Evolutionary conservation across 2,329 filamentous ascomycete species (phyloP).

Genomic region (Torrubiellomyces zombiae): DNA sequence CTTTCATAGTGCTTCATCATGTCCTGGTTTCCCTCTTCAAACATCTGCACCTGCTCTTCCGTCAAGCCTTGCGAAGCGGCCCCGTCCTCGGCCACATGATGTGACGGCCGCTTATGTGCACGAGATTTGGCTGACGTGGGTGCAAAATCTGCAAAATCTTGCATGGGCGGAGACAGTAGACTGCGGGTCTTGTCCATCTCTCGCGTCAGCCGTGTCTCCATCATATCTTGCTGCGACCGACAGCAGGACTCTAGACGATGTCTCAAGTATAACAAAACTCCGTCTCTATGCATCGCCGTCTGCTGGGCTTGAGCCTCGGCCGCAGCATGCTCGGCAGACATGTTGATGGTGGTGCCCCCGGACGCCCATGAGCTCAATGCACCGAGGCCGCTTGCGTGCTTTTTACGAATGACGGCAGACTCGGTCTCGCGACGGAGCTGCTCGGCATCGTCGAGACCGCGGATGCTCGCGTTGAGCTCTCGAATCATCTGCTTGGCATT

Average conservation of each 20-base stretch:
- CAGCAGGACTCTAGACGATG: constrained; percentile 61
- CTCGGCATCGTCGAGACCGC: constrained; percentile 66
- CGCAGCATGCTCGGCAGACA: constrained; percentile 46
- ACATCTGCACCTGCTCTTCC: constrained; percentile 77
- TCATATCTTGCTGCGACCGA: constrained; percentile 73
- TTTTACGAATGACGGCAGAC: constrained; percentile 52
- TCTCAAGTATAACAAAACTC: constrained; percentile 68
- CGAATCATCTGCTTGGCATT: constrained; percentile 74
- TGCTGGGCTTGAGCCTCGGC: constrained; percentile 57
- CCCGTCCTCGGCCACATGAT: constrained; percentile 6
- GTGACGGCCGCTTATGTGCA: background rate
- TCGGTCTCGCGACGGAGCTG: constrained; percentile 64
- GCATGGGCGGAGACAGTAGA: constrained; percentile 32
- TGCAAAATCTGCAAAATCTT: constrained; percentile 17
- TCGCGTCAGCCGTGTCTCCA: constrained; percentile 70
- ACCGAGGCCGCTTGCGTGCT: constrained; percentile 48
- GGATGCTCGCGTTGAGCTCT: constrained; percentile 69
- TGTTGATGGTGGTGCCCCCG: constrained; percentile 28
- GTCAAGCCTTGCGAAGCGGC: constrained; percentile 39
- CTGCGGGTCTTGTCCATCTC: constrained; percentile 84
- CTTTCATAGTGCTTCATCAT: constrained; percentile 90
- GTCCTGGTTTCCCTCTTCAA: constrained; percentile 81
- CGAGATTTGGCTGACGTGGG: constrained; percentile 7
- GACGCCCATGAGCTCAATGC: constrained; percentile 51
- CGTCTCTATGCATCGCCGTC: constrained; percentile 57